Conservation (phyloP, 129 eudicot species). For the Saposhnikovia divaricata region DNA sequence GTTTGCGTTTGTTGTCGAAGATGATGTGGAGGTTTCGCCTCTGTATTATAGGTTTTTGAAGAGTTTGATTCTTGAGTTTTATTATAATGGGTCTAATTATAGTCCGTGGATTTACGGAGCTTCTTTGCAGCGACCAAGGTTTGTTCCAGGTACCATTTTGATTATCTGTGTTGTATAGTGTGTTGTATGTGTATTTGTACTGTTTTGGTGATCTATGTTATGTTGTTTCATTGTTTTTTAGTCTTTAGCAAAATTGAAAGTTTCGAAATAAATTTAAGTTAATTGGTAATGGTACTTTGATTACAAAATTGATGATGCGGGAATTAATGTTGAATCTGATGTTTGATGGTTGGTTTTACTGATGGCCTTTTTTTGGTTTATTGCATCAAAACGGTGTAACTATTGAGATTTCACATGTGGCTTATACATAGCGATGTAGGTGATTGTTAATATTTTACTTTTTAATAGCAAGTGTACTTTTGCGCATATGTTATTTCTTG, state of each 20-base stretch:
- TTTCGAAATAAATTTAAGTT: not conserved
- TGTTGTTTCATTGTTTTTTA: not conserved
- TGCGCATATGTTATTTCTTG: not conserved
- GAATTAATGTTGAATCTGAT: not conserved
- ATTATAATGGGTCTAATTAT: constrained; percentile 62
- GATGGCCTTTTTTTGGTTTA: not conserved
- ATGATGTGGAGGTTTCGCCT: constrained; percentile 84
- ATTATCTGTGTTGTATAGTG: not conserved
- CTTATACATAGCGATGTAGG: not conserved
- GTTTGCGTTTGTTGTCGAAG: constrained; percentile 88
- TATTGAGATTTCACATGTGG: not conserved
- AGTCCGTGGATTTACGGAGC: constrained; percentile 82
- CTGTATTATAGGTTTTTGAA: constrained; percentile 61
- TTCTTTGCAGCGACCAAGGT: constrained; percentile 88
- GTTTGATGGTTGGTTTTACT: not conserved
- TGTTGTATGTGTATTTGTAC: not conserved
- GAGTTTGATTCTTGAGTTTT: constrained; percentile 53
- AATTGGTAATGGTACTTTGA: not conserved
- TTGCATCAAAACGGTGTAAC: not conserved
- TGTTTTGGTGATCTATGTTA: not conserved
- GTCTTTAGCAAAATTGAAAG: not conserved
- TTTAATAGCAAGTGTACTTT: not conserved
- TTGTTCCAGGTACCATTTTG: constrained; percentile 68
- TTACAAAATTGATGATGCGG: not conserved
- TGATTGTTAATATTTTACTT: not conserved